These are phyloP conservation scores for Leptographium flavum DNA, from an alignment of 2,329 filamentous ascomycete genomes.

Conservation along the genomic window DNA sequence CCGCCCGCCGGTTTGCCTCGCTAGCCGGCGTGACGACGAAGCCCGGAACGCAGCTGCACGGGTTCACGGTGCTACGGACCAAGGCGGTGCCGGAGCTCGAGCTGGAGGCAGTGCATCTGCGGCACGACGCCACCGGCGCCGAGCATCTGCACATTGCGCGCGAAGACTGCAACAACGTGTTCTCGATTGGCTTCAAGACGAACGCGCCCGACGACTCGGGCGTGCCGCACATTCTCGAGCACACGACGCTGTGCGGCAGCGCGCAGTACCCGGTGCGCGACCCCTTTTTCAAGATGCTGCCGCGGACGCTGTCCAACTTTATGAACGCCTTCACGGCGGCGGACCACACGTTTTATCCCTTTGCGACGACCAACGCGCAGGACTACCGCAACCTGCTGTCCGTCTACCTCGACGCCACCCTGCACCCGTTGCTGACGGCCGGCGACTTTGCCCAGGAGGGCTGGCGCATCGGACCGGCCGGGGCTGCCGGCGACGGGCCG, in stretches of 20 bases:
- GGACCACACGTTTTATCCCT: conserved; percentile 94
- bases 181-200: conserved; percentile 98
- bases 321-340: conserved; percentile 98
- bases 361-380: conserved; percentile 88
- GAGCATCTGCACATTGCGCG: conserved; percentile 91
- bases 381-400: conserved; percentile 95
- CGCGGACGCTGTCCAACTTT: conserved; percentile 94
- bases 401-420: conserved; percentile 88
- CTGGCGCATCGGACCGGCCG: conserved; percentile 85
- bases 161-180: conserved; percentile 98
- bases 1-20: conserved; percentile 6
- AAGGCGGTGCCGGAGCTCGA: conserved; percentile 93
- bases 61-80: conserved; percentile 77
- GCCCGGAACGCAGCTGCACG: conserved; percentile 75
- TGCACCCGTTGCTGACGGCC: conserved; percentile 77
- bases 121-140: conserved; percentile 89
- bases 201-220: conserved; percentile 95
- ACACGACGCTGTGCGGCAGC: conserved; percentile 92
- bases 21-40: conserved; percentile 54
- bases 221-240: conserved; percentile 91
- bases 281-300: conserved; percentile 99
- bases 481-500: conserved; percentile 34
- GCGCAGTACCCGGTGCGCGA: conserved; percentile 97
- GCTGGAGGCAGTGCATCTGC: conserved; percentile 76
- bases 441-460: conserved; percentile 94